A percentile compares a stretch with the other conserved stretches of the same genome.
These are phyloP conservation scores for Odontarrhena argentea DNA, from an alignment of 345 rosid genomes.

Conservation along the genomic window DNA sequence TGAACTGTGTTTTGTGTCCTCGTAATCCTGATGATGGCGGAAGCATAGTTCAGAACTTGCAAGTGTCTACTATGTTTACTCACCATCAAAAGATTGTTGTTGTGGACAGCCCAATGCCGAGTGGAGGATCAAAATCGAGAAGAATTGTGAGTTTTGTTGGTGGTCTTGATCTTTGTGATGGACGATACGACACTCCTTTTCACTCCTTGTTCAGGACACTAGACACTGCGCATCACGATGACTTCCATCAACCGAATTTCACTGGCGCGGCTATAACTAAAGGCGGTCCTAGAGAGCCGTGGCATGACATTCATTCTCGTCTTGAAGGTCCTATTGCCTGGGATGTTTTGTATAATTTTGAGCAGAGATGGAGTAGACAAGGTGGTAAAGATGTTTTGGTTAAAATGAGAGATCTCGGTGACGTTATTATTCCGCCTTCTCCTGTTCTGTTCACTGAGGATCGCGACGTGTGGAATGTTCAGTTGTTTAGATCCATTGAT, in stretches of 20 bases:
- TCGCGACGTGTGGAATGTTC: conserved; percentile 89
- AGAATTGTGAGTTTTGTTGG: conserved; percentile 95
- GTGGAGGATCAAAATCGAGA: conserved; percentile 53
- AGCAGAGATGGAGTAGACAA: conserved; percentile 96
- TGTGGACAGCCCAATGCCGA: conserved; percentile 81
- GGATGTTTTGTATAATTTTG: conserved; percentile 94
- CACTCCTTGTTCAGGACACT: conserved; percentile 95
- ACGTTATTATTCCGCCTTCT: conserved; percentile 82
- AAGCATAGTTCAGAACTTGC: conserved; percentile 84
- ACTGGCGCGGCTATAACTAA: conserved; percentile 74
- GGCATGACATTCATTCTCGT: conserved; percentile 97
- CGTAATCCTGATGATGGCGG: conserved; percentile 98
- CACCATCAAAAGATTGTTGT: conserved; percentile 99
- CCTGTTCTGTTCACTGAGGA: conserved; percentile 79
- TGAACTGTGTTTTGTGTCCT: conserved; percentile 88
- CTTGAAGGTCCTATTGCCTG: conserved; percentile 98
- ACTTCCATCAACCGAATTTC: conserved; percentile 97
- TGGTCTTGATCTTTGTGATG: conserved; percentile 98
- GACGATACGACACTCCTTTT: conserved; percentile 88
- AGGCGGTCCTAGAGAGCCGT: conserved; percentile 99
- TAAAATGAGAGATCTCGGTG: conserved; percentile 76
- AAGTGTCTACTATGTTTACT: conserved; percentile 93
- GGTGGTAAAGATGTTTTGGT: conserved; percentile 85
- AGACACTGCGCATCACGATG: conserved; percentile 94
- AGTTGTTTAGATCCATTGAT: conserved; percentile 93